These are phyloP conservation scores for Marchantia polymorpha DNA, from an alignment of 225 moss, liverwort and hornwort species.

Conservation along the genomic window DNA sequence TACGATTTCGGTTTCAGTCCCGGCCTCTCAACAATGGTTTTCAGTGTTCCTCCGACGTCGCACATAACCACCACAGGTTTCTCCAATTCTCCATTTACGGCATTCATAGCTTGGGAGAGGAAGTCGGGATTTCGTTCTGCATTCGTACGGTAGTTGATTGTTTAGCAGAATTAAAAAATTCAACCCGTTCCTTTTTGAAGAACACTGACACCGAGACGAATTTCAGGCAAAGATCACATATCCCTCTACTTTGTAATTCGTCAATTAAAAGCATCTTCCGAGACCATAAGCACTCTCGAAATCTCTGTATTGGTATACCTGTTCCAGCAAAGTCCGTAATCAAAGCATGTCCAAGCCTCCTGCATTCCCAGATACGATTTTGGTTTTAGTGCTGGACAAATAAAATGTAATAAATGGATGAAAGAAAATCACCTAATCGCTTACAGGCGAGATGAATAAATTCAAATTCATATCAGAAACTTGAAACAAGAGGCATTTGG, in stretches of 20 bases:
- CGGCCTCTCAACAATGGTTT: slow-evolving; percentile 71
- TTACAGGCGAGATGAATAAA: neutral
- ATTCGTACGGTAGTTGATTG: neutral
- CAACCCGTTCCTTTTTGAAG: neutral
- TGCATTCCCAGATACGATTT: neutral
- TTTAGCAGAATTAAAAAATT: neutral
- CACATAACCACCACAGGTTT: slow-evolving; percentile 70
- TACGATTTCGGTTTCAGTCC: slow-evolving; percentile 82
- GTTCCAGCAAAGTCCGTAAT: slow-evolving; percentile 80
- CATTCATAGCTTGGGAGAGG: slow-evolving; percentile 45
- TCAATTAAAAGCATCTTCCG: neutral
- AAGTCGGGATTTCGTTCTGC: slow-evolving; percentile 84
- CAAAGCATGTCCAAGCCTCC: slow-evolving; percentile 74
- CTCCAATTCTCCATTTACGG: slow-evolving; percentile 65
- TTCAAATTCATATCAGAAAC: neutral
- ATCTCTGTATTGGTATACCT: slow-evolving; percentile 22
- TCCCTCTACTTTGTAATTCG: too few relatives aligned
- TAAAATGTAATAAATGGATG: neutral
- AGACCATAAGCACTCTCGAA: neutral
- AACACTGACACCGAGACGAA: too few relatives aligned
- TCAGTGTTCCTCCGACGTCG: slow-evolving; percentile 74
- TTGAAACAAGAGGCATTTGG: neutral
- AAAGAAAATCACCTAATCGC: neutral
- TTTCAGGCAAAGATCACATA: too few relatives aligned
- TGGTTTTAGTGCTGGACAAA: neutral